Evolutionary conservation across 306 rosid genomes (phyloP).

Genomic region (Begonia loranthoides): DNA sequence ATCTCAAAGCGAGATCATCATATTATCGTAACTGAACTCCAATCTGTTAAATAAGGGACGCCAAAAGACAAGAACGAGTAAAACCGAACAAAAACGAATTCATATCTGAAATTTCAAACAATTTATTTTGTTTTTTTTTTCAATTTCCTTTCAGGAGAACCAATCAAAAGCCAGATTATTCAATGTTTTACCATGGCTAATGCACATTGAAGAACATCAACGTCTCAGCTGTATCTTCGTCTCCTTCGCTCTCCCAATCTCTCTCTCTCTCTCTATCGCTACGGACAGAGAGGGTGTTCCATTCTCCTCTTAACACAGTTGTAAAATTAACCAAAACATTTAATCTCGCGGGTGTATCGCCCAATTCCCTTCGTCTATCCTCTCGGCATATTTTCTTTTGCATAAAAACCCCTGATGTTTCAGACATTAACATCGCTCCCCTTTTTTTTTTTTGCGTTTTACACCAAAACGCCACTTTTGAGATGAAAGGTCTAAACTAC

Average conservation of each 20-base stretch:
- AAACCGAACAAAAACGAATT: neutral
- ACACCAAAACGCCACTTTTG: too few species aligned
- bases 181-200: slow-evolving; percentile 2
- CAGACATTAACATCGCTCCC: too few species aligned
- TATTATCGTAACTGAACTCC: neutral
- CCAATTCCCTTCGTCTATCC: too few species aligned
- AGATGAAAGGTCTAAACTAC: too few species aligned
- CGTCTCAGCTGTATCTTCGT: neutral
- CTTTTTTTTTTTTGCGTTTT: too few species aligned
- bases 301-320: too few species aligned
- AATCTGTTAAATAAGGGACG: neutral
- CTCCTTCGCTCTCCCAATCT: neutral
- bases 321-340: too few species aligned
- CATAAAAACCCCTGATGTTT: too few species aligned
- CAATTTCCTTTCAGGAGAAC: neutral
- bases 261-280: neutral
- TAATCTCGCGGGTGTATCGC: too few species aligned
- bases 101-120: neutral
- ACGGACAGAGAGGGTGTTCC: too few species aligned
- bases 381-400: too few species aligned
- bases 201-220: neutral
- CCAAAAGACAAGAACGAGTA: neutral
- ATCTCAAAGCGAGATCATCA: neutral
- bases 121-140: neutral
- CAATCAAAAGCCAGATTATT: neutral